These are phyloP conservation scores for Aspergillus ostianus DNA, from an alignment of 495 filamentous ascomycete species.

Conservation along the genomic window DNA sequence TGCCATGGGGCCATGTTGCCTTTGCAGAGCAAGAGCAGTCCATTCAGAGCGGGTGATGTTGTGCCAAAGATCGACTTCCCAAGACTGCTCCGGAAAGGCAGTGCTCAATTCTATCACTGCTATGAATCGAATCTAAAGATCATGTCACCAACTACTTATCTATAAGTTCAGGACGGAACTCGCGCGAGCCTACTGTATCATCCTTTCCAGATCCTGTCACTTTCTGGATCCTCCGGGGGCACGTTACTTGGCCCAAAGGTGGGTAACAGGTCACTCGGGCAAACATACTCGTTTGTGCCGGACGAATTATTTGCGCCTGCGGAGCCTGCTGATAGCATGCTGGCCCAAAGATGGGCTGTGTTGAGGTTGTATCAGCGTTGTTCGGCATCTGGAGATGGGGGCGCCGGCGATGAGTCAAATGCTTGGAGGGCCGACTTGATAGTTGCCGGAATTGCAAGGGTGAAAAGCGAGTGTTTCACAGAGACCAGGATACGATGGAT, in stretches of 20 bases:
- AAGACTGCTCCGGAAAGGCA: conserved; percentile 53
- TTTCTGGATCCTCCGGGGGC: conserved; percentile 40
- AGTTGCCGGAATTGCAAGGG: background rate
- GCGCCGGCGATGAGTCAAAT: background rate
- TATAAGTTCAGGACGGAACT: background rate
- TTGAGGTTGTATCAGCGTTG: conserved; percentile 16
- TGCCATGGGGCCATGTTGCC: conserved; percentile 22
- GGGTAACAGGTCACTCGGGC: conserved; percentile 58
- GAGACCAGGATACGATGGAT: background rate
- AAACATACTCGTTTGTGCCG: conserved; percentile 50
- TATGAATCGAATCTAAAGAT: conserved; percentile 54
- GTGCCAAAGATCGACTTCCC: conserved; percentile 79
- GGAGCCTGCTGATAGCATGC: conserved; percentile 11
- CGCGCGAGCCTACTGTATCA: conserved; percentile 28
- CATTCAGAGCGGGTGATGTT: conserved; percentile 48
- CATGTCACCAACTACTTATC: background rate
- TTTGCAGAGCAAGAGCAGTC: conserved; percentile 34
- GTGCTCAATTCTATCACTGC: conserved; percentile 69
- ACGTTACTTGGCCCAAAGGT: conserved; percentile 67
- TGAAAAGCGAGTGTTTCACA: background rate
- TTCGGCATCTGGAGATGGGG: conserved; percentile 25
- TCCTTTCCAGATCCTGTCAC: conserved; percentile 22
- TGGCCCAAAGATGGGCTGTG: conserved; percentile 26
- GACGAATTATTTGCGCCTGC: conserved; percentile 34
- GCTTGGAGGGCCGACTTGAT: background rate